phyloP scores from a whole-genome alignment of 192 early-diverging fungal species.

The Coemansia sp. region DNA sequence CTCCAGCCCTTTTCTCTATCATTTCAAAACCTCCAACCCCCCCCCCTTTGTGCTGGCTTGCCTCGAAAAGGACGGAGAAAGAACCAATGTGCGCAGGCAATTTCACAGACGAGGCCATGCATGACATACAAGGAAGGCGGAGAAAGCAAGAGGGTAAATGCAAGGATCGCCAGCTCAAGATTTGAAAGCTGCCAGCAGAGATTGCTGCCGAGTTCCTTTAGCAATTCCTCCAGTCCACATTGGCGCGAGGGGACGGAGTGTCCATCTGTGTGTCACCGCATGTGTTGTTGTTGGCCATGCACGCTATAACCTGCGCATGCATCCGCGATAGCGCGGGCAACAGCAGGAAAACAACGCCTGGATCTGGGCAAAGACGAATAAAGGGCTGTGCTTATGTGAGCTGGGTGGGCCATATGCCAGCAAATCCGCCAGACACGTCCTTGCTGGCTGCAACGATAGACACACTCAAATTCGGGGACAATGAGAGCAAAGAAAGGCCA shows the following conservation, averaged over 20 bases:
- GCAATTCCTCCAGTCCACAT: background rate
- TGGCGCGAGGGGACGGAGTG: background rate
- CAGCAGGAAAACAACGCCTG: background rate
- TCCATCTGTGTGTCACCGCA: background rate
- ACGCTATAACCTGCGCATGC: background rate
- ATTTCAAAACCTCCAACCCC: background rate
- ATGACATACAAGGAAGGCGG: background rate
- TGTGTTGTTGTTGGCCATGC: background rate
- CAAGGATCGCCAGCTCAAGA: conserved; percentile 9
- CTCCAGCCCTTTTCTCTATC: background rate
- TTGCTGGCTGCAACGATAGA: background rate
- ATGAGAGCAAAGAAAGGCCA: background rate
- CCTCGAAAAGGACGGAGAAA: background rate
- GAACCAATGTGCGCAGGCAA: background rate
- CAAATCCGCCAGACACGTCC: background rate
- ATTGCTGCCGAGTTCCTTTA: background rate
- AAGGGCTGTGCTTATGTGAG: background rate
- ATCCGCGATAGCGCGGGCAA: background rate
- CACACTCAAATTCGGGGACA: background rate
- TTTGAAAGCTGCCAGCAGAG: background rate
- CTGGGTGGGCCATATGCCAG: background rate
- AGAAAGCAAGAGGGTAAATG: conserved; percentile 3
- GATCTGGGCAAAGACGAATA: background rate
- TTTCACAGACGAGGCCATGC: background rate
- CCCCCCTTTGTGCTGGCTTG: background rate